Evolutionary conservation across 2,329 filamentous ascomycete species (phyloP).

Genomic region (Ophiocordyceps australis): DNA sequence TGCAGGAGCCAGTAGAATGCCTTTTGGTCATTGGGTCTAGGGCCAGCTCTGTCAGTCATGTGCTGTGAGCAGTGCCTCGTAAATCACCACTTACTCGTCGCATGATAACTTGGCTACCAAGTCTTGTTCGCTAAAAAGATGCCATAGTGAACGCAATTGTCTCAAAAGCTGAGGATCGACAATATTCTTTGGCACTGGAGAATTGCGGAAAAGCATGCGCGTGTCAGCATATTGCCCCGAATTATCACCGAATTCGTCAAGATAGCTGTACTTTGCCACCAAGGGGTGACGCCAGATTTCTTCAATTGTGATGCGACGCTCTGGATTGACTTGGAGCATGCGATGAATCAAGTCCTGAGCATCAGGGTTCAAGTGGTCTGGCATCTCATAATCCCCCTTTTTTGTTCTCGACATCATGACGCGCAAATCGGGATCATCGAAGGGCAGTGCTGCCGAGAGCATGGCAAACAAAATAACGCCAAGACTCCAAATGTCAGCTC

Average conservation of each 20-base stretch:
- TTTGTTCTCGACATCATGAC: slow-evolving; percentile 44
- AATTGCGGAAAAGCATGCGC: slow-evolving; percentile 42
- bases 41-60: slow-evolving; percentile 2
- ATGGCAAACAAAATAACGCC: slow-evolving; percentile 82
- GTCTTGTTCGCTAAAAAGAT: slow-evolving; percentile 58
- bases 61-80: background rate
- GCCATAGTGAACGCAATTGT: slow-evolving; percentile 82
- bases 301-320: slow-evolving; percentile 58
- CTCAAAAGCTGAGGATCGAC: slow-evolving; percentile 70
- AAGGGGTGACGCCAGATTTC: slow-evolving; percentile 78
- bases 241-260: slow-evolving; percentile 45
- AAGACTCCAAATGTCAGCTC: slow-evolving; percentile 87
- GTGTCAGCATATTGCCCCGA: slow-evolving; percentile 34
- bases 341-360: slow-evolving; percentile 60
- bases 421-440: slow-evolving; percentile 48
- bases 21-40: slow-evolving; percentile 77
- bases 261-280: slow-evolving; percentile 64
- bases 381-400: slow-evolving; percentile 41
- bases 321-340: slow-evolving; percentile 66
- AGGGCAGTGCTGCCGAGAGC: slow-evolving; percentile 69
- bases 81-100: slow-evolving; percentile 39
- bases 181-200: slow-evolving; percentile 40
- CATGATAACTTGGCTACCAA: slow-evolving; percentile 51
- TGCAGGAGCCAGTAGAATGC: slow-evolving; percentile 77
- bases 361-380: slow-evolving; percentile 43